Conservation (phyloP, 768 basidiomycete species). For the Calocera cornea region DNA sequence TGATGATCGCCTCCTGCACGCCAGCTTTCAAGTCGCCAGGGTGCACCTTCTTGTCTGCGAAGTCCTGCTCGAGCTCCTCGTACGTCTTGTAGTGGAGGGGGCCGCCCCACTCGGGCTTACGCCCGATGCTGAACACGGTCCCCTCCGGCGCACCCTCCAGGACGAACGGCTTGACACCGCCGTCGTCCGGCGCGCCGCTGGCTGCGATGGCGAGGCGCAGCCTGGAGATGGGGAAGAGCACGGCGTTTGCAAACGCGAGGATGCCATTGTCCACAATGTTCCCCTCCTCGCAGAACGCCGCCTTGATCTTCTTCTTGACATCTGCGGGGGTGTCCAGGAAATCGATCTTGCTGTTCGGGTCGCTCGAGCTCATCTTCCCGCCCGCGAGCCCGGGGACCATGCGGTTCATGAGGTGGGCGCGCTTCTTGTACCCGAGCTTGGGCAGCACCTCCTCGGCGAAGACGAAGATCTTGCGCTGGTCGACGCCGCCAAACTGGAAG, state of each 20-base stretch:
- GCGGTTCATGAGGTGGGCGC: slow-evolving; percentile 93
- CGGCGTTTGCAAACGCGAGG: slow-evolving; percentile 68
- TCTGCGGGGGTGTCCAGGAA: slow-evolving; percentile 78
- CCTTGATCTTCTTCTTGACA: slow-evolving; percentile 79
- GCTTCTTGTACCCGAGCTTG: slow-evolving; percentile 79
- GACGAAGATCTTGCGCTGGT: slow-evolving; percentile 99
- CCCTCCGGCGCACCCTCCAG: slow-evolving; percentile 59
- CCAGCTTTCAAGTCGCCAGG: slow-evolving; percentile 79
- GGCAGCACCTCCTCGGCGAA: slow-evolving; percentile 95
- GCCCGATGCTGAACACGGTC: slow-evolving; percentile 63
- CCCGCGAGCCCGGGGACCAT: slow-evolving; percentile 94
- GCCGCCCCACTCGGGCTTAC: slow-evolving; percentile 64
- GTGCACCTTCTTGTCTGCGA: slow-evolving; percentile 61
- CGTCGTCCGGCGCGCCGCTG: slow-evolving; percentile 28
- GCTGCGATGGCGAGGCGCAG: slow-evolving; percentile 45
- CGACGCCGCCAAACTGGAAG: slow-evolving; percentile 96
- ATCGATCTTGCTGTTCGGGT: slow-evolving; percentile 96
- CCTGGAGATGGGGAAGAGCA: slow-evolving; percentile 76
- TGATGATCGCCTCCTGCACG: slow-evolving; percentile 59
- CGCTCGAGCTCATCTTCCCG: slow-evolving; percentile 96
- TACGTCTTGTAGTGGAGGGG: slow-evolving; percentile 57
- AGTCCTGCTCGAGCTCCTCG: slow-evolving; percentile 56
- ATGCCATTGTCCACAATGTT: slow-evolving; percentile 79
- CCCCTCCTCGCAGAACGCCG: slow-evolving; percentile 89
- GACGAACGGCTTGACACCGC: slow-evolving; percentile 50